These are phyloP conservation scores for Lachnellula cervina DNA, from an alignment of 2,329 filamentous ascomycete species.

Conservation along the genomic window DNA sequence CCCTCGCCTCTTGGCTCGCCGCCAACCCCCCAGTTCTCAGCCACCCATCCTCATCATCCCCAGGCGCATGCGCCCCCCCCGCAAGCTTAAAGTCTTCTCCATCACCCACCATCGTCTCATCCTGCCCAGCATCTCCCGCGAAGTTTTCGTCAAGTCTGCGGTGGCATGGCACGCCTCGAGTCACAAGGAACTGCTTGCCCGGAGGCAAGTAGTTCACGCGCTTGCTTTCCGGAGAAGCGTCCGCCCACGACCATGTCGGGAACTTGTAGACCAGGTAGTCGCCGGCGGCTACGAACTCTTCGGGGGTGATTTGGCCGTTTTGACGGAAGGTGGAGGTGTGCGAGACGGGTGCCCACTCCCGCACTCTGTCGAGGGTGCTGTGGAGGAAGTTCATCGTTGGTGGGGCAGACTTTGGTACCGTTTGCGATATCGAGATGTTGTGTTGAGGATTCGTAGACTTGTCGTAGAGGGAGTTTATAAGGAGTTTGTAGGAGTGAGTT, in stretches of 20 bases:
- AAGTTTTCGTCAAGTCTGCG: slow-evolving; percentile 90
- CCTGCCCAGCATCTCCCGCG: slow-evolving; percentile 77
- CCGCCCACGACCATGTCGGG: slow-evolving; percentile 94
- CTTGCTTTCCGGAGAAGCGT: slow-evolving; percentile 75
- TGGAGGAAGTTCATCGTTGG: slow-evolving; percentile 78
- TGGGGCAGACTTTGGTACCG: slow-evolving; percentile 10
- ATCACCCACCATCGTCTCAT: slow-evolving; percentile 80
- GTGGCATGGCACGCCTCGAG: slow-evolving; percentile 89
- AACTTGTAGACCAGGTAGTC: slow-evolving; percentile 99
- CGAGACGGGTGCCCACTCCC: slow-evolving; percentile 85
- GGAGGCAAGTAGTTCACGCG: slow-evolving; percentile 76
- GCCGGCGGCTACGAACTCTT: slow-evolving; percentile 92
- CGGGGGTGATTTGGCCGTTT: slow-evolving; percentile 93
- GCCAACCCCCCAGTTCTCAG: slow-evolving; percentile 77
- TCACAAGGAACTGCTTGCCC: slow-evolving; percentile 93
- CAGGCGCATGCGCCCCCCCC: slow-evolving; percentile 37
- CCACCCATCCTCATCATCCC: slow-evolving; percentile 81
- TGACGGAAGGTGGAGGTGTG: slow-evolving; percentile 90
- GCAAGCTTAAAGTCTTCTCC: slow-evolving; percentile 58
- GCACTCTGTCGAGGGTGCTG: slow-evolving; percentile 85
- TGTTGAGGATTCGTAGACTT: neutral
- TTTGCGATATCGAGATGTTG: neutral
- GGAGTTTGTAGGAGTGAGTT: no score
- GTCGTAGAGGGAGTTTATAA: neutral
- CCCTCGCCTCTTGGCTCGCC: slow-evolving; percentile 70